Evolutionary conservation across 192 early-diverging fungal species (phyloP).

Genomic region (Phlyctochytrium planicorne): DNA sequence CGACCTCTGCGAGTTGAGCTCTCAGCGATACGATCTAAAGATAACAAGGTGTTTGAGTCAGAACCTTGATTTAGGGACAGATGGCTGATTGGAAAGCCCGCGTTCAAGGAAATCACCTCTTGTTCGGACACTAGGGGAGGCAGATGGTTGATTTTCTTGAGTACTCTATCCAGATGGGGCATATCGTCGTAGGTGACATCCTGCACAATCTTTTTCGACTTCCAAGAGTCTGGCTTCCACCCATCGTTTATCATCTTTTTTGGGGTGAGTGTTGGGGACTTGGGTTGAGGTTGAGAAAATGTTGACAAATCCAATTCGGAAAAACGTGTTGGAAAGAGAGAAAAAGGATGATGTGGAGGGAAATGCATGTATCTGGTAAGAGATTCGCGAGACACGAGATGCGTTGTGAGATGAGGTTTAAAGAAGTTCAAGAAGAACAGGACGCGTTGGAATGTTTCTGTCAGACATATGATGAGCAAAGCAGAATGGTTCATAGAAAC

Average conservation of each 20-base stretch:
- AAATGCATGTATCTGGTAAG: too few relatives aligned
- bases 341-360: too few relatives aligned
- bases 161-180: slow-evolving; percentile 63
- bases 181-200: slow-evolving; percentile 86
- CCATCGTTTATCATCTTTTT: too few relatives aligned
- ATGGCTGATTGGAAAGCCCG: neutral
- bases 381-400: too few relatives aligned
- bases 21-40: slow-evolving; percentile 76
- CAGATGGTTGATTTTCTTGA: slow-evolving; percentile 72
- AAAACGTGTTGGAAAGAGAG: neutral
- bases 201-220: slow-evolving; percentile 56
- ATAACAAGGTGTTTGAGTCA: neutral
- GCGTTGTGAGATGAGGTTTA: too few relatives aligned
- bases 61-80: neutral
- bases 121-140: slow-evolving; percentile 86
- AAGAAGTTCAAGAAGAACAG: too few relatives aligned
- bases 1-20: slow-evolving; percentile 82
- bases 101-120: slow-evolving; percentile 58
- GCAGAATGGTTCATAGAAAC: too few relatives aligned
- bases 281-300: too few relatives aligned
- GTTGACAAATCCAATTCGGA: too few relatives aligned
- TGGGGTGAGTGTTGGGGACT: too few relatives aligned
- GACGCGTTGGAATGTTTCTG: too few relatives aligned
- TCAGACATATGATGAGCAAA: too few relatives aligned
- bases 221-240: slow-evolving; percentile 47